phyloP scores from a whole-genome alignment of 2,329 filamentous ascomycete species.

The Phaeosphaeriaceae sp. region DNA sequence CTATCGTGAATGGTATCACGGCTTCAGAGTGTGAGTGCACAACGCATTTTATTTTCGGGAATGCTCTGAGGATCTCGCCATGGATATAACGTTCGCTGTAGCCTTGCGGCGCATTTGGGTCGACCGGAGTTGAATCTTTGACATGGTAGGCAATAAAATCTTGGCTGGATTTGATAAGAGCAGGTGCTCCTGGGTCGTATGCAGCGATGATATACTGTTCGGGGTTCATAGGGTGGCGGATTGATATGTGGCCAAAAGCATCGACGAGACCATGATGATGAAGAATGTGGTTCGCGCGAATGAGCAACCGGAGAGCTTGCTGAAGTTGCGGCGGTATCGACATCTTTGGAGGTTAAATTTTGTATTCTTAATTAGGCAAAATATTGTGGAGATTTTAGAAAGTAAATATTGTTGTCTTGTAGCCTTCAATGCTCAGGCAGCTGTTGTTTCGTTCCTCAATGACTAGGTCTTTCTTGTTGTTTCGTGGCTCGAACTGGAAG shows the following conservation, averaged over 20 bases:
- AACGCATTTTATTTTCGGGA: conserved; percentile 48
- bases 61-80: conserved; percentile 47
- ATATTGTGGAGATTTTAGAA: too few species aligned
- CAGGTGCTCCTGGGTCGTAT: conserved; percentile 53
- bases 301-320: conserved; percentile 28
- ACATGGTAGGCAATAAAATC: conserved; percentile 59
- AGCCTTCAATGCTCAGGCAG: neutral
- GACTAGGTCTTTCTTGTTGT: conserved; percentile 4
- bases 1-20: conserved; percentile 49
- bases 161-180: conserved; percentile 50
- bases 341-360: neutral
- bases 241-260: conserved; percentile 61
- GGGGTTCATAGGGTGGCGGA: conserved; percentile 55
- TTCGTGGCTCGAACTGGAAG: neutral
- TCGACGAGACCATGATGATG: conserved; percentile 59
- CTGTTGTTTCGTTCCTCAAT: conserved; percentile 2
- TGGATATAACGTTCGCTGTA: conserved; percentile 55
- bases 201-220: conserved; percentile 58
- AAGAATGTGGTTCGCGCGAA: conserved; percentile 55
- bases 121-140: conserved; percentile 50
- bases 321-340: conserved; percentile 7
- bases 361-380: neutral
- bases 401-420: neutral
- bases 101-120: conserved; percentile 44
- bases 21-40: conserved; percentile 50